Evolutionary conservation across 805 yeast genomes (phyloP).

Genomic region (Hanseniaspora meyeri): DNA sequence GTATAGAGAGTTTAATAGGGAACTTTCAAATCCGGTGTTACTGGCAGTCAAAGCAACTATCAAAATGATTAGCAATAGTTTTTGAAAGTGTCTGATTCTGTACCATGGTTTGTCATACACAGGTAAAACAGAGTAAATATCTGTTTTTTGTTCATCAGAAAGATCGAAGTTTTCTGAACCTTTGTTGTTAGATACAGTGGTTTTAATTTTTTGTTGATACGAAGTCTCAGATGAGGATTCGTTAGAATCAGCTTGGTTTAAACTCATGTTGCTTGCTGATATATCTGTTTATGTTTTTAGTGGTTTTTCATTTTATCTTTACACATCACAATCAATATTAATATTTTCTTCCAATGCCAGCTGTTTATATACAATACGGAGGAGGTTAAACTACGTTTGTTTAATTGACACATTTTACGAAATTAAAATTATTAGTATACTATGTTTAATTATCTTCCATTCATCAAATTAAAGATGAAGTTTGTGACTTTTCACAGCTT

Average conservation of each 20-base stretch:
- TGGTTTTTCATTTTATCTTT: no score
- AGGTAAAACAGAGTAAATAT: conserved; percentile 15
- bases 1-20: conserved; percentile 41
- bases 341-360: no score
- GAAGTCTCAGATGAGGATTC: not conserved
- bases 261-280: no score
- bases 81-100: conserved; percentile 29
- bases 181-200: not conserved
- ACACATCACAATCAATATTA: no score
- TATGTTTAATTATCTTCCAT: no score
- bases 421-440: no score
- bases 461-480: no score
- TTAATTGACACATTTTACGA: no score
- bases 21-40: conserved; percentile 38
- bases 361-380: no score
- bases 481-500: no score
- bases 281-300: no score
- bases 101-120: conserved; percentile 26
- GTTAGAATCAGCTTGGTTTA: not conserved
- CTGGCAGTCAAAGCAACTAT: conserved; percentile 36
- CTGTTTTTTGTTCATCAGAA: not conserved
- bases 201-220: not conserved
- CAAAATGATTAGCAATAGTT: conserved; percentile 30
- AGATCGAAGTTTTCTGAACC: not conserved
- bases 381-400: no score